Conservation (phyloP, 2,329 filamentous ascomycete genomes). For the Alternaria sp. region DNA sequence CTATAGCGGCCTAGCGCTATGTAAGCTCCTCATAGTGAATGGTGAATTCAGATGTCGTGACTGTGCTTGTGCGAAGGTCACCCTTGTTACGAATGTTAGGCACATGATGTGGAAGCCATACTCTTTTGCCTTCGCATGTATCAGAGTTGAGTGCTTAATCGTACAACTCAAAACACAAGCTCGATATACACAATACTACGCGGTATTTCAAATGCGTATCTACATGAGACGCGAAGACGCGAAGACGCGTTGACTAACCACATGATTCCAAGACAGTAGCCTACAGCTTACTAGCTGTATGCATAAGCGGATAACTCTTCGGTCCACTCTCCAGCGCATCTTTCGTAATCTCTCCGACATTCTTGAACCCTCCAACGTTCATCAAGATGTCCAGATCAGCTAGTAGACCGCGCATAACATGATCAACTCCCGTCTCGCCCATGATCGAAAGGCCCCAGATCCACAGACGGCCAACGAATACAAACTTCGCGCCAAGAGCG, state of each 20-base stretch:
- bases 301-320: conserved; percentile 32
- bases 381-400: conserved; percentile 69
- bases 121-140: fast-evolving
- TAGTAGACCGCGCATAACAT: conserved; percentile 67
- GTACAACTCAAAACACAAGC: not conserved
- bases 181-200: not conserved
- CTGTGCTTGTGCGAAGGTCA: not conserved
- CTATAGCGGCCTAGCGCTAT: conserved; percentile 8
- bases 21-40: not conserved
- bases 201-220: not conserved
- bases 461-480: conserved; percentile 67
- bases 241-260: not conserved
- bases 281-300: conserved; percentile 34
- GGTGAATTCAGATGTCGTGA: not conserved
- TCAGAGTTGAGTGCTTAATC: not conserved
- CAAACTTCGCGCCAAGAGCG: conserved; percentile 67
- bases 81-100: not conserved
- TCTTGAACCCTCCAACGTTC: conserved; percentile 64
- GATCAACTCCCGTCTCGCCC: conserved; percentile 66
- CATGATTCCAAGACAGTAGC: not conserved
- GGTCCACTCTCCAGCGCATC: conserved; percentile 35
- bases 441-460: conserved; percentile 66
- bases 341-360: conserved; percentile 59
- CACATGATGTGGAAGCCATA: not conserved
- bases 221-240: not conserved